Evolutionary conservation across 176 grass and related monocot genomes (phyloP).

Genomic region (Hyparrhenia diplandra): DNA sequence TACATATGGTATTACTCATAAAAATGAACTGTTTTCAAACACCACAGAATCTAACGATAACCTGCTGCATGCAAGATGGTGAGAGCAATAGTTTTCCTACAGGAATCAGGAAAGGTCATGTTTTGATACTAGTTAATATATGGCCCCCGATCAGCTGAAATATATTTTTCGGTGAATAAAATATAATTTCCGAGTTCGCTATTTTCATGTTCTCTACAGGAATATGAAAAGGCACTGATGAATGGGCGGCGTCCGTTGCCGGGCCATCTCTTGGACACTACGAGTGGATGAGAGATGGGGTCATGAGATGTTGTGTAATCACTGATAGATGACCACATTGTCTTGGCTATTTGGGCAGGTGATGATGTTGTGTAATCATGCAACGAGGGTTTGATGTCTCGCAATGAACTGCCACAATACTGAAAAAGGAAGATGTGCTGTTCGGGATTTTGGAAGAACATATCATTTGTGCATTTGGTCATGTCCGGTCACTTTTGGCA

Average conservation of each 20-base stretch:
- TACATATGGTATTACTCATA: not conserved
- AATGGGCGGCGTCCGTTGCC: not conserved
- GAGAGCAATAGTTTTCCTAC: not conserved
- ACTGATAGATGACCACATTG: conserved; percentile 2
- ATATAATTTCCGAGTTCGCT: not conserved
- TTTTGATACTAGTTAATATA: not conserved
- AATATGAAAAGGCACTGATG: not conserved
- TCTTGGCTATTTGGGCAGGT: conserved; percentile 4
- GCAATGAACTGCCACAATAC: not conserved
- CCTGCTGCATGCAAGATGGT: not conserved
- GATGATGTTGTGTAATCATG: conserved; percentile 11
- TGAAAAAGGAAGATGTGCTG: not conserved
- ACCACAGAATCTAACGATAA: not conserved
- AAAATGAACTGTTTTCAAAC: too few species aligned
- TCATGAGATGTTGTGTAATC: not conserved
- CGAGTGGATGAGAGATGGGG: not conserved
- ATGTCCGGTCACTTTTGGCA: conserved; percentile 28
- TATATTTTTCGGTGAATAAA: not conserved
- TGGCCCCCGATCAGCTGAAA: not conserved
- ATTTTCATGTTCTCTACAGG: not conserved
- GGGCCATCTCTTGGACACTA: not conserved
- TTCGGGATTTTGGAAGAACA: not conserved
- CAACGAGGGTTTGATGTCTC: not conserved
- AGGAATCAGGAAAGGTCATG: not conserved
- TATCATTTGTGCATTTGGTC: not conserved